Evolutionary conservation across 2,329 filamentous ascomycete species (phyloP).

Genomic region (Colletotrichum aenigma): DNA sequence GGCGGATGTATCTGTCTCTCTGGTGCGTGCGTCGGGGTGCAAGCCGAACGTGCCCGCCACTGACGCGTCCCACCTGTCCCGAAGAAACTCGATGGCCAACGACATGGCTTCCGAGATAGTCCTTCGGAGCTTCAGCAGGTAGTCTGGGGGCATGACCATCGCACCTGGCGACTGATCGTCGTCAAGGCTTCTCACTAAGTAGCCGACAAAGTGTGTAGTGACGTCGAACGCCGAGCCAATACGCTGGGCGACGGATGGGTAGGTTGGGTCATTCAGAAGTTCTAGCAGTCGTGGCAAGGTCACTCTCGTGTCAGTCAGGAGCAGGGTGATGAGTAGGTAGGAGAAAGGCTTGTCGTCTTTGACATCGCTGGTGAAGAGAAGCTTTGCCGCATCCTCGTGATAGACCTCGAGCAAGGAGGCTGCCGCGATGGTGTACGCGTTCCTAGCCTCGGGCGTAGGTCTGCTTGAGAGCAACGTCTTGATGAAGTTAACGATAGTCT

Average conservation of each 20-base stretch:
- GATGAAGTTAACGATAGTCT: slow-evolving; percentile 49
- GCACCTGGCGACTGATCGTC: slow-evolving; percentile 40
- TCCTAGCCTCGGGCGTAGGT: slow-evolving; percentile 58
- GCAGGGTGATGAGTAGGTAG: slow-evolving; percentile 67
- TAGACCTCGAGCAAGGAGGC: slow-evolving; percentile 63
- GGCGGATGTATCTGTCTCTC: slow-evolving; percentile 45
- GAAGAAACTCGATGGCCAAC: slow-evolving; percentile 66
- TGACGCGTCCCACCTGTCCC: slow-evolving; percentile 72
- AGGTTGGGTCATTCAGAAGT: slow-evolving; percentile 59
- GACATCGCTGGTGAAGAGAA: slow-evolving; percentile 57
- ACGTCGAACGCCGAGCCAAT: slow-evolving; percentile 67
- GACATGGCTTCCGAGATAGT: slow-evolving; percentile 68
- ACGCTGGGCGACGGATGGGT: slow-evolving; percentile 54
- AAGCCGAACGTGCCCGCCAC: slow-evolving; percentile 66
- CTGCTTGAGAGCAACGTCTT: slow-evolving; percentile 57
- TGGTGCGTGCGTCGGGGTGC: slow-evolving; percentile 58
- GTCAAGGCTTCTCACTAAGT: slow-evolving; percentile 59
- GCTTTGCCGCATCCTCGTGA: slow-evolving; percentile 44
- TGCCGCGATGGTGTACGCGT: slow-evolving; percentile 63
- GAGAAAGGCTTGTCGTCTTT: slow-evolving; percentile 57
- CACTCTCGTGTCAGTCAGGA: slow-evolving; percentile 69
- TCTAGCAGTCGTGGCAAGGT: slow-evolving; percentile 64
- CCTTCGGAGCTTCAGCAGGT: slow-evolving; percentile 64
- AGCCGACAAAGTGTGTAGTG: slow-evolving; percentile 64
- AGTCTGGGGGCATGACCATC: slow-evolving; percentile 58